These are phyloP conservation scores for Exsudoporus floridanus DNA, from an alignment of 1,284 basidiomycete species.

Conservation along the genomic window DNA sequence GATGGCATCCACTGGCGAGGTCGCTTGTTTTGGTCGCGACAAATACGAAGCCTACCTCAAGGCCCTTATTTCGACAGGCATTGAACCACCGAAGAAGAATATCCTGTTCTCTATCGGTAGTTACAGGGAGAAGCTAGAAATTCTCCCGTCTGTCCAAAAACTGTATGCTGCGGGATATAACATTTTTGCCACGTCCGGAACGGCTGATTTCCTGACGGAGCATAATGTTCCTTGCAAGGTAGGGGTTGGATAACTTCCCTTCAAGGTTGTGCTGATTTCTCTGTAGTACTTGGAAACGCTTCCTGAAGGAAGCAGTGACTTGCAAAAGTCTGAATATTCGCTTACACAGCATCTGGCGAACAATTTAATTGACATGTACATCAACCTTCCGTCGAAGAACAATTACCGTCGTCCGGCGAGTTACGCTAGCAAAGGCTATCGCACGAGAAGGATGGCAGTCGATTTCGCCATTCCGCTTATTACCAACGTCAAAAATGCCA, in stretches of 20 bases:
- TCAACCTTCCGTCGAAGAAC: slow-evolving; percentile 98
- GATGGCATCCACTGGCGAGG: slow-evolving; percentile 99
- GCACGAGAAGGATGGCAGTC: slow-evolving; percentile 98
- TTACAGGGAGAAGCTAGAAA: slow-evolving; percentile 97
- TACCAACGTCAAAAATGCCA: slow-evolving; percentile 99
- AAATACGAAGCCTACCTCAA: slow-evolving; percentile 99
- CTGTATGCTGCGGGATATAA: slow-evolving; percentile 93
- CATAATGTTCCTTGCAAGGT: slow-evolving; percentile 86
- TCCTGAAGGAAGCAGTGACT: slow-evolving; percentile 68
- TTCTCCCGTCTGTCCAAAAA: slow-evolving; percentile 95
- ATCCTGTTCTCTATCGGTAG: slow-evolving; percentile 93
- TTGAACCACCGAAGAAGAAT: slow-evolving; percentile 93
- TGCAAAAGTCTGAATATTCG: slow-evolving; percentile 95
- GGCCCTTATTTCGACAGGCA: slow-evolving; percentile 94
- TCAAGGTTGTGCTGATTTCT: slow-evolving; percentile 6
- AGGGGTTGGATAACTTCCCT: slow-evolving; percentile 14
- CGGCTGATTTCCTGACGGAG: slow-evolving; percentile 92
- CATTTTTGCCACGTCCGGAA: slow-evolving; percentile 96
- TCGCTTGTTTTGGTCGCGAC: slow-evolving; percentile 96
- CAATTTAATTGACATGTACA: slow-evolving; percentile 97
- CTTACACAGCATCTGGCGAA: slow-evolving; percentile 93
- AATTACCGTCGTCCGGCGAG: slow-evolving; percentile 96
- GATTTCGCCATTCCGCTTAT: slow-evolving; percentile 97
- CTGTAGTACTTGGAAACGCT: slow-evolving; percentile 87
- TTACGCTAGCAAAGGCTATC: slow-evolving; percentile 96